Base-by-base conservation (phyloP, 768 basidiomycete species). In the Asterophora lycoperdoides region DNA sequence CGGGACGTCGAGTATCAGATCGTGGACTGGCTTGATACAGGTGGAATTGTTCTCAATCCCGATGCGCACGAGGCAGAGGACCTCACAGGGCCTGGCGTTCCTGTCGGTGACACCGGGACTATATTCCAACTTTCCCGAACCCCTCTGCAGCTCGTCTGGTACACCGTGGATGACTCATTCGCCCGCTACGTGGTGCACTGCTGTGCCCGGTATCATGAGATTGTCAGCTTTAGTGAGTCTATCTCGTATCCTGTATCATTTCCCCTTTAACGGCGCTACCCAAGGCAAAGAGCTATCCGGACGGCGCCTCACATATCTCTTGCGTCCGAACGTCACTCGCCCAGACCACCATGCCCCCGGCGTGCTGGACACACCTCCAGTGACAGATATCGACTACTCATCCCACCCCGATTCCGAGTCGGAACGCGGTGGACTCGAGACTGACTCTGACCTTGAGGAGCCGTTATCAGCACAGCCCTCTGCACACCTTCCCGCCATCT, bases 151-250 rank as follows among this genome's bases (percentile, higher is more conserved):
- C 73, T 91, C 15, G 73, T 90, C 4, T 92, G 89, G 89, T 74
- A 70, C n/a, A 80, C 85, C 51, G 58, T 70, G 5, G 77, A 84
- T 48, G 85, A 89, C 58, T 73, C 81, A 0, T 91, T 89, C 68
- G 81, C 84, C 23, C 76, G 89, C 28, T 91, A 88, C 57, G 78
- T 91, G 39, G 81, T 91, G 5, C 89, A 93, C 55, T 91, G 89
- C 55, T 83, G 86, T 50, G 87, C 88, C 35, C 73, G 89, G 32
- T 91, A 84, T 65, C 80, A 90, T 63, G 81, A 81, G 49, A 64
- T 92, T 51, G 83, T 91, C 58, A 86, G 85, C 68, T 92, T 83
- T 72, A 91, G 88, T 88, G 64, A 57, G 86, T 73, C 14, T 33
- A 23, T 32, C 10, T 14, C 33, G 44, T 34, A 17, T 39, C 34